Conservation (phyloP, 176 grass and related monocot genomes). For the Aegilops tauschii region DNA sequence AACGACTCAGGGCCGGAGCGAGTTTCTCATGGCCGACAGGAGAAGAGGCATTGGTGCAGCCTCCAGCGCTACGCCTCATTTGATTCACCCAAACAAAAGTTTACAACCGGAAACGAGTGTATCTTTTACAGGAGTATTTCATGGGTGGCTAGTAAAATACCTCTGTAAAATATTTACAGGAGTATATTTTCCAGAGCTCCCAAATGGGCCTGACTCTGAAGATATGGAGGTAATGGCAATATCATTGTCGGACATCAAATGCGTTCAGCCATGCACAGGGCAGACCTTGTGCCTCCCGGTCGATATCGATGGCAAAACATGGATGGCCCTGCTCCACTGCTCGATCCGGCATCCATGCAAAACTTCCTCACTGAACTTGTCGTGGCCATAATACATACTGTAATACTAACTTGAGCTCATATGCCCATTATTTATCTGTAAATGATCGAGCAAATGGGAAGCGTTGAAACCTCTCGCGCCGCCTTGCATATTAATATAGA, state of each 20-base stretch:
- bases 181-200: too few species aligned
- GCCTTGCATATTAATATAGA: background rate
- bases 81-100: too few species aligned
- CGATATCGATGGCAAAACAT: background rate
- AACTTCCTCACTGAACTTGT: background rate
- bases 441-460: background rate
- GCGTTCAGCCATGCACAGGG: background rate
- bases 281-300: background rate
- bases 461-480: background rate
- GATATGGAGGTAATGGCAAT: background rate
- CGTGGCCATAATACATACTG: background rate
- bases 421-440: background rate
- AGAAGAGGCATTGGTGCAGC: too few species aligned
- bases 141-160: too few species aligned
- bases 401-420: background rate
- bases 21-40: too few species aligned
- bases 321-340: background rate
- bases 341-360: background rate
- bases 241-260: background rate
- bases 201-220: background rate
- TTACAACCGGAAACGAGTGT: too few species aligned
- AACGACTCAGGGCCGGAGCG: too few species aligned
- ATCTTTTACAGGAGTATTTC: too few species aligned
- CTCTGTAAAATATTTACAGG: too few species aligned
- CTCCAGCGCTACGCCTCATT: too few species aligned